Evolutionary conservation across 2,329 filamentous ascomycete genomes (phyloP), one percentile per base, ranked within the genome.

Genomic region (Biscogniauxia mediterranea): DNA sequence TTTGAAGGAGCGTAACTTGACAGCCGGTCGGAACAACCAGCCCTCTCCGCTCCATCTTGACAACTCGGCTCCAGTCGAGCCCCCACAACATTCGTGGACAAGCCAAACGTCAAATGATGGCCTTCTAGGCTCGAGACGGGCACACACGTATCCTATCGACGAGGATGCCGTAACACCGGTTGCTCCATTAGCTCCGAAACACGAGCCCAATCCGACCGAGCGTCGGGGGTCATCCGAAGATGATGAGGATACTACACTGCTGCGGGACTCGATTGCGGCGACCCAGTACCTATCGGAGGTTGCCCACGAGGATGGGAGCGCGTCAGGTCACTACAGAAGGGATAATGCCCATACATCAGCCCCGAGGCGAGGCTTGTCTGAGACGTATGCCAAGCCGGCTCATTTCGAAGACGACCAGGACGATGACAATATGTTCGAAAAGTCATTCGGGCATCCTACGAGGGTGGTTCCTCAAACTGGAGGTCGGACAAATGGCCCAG

Each of bases 391-490:
- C 2, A 71, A 73, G 28, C 69, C 74, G 1, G 67, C 76, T 1
- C 73, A 73, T 19, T 64, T 69, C 28, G 69, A 71, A 9, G 61
- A 70, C 17, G 73, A 77, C 38, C 70, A 72, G 13, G 80, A 81
- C 17, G 81, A 85, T 20, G 84, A 86, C 42, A 84, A 84, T 62
- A 73, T 87, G 66, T 87, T 87, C 60, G 83, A 84, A 61, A 80
- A 76, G 23, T 80, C 76, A 42, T 66, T 77, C 8, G 69, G 76
- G 1, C 77, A 76, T 3, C 75, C 77, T 7, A 72, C 74, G 11
- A 75, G 75, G 52, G 65, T 76, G 23, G 71, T 73, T 13, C 73
- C 77, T 46, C 78, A 77, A 61, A 74, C 68, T 49, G 66, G 62
- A 73, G 55, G 66, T 65, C 20, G 70, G 71, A 11, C 76, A 69